These are phyloP conservation scores for Rhododendron ferrugineum DNA, from an alignment of 148 eudicot species.

Conservation along the genomic window DNA sequence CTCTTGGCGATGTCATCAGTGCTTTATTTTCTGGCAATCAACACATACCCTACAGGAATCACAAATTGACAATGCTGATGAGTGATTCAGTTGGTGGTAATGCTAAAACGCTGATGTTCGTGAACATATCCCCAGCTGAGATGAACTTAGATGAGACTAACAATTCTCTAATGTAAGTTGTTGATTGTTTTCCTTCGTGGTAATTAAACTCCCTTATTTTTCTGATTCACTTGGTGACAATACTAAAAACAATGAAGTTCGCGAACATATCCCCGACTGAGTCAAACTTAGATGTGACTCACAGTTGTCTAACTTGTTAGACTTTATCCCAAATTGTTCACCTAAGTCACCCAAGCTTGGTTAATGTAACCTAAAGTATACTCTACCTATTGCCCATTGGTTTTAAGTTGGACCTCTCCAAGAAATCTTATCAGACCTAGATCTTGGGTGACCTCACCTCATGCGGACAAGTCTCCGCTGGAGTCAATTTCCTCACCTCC, in stretches of 20 bases:
- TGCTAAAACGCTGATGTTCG: constrained; percentile 97
- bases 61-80: constrained; percentile 96
- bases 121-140: constrained; percentile 86
- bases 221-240: constrained; percentile 86
- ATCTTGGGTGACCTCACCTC: background rate
- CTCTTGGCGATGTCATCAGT: constrained; percentile 96
- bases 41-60: constrained; percentile 94
- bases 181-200: background rate
- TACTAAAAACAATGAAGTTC: constrained; percentile 87
- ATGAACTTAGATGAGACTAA: constrained; percentile 90
- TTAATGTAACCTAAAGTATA: background rate
- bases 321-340: background rate
- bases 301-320: constrained; percentile 56
- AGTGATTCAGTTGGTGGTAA: constrained; percentile 98
- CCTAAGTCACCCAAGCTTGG: background rate
- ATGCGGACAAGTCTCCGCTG: background rate
- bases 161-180: constrained; percentile 80
- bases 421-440: background rate
- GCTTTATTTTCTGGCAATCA: constrained; percentile 78
- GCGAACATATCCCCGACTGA: constrained; percentile 85
- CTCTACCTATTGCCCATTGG: background rate
- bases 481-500: background rate
- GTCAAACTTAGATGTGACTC: constrained; percentile 82
- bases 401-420: background rate
- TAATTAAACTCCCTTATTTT: background rate